These are phyloP conservation scores for Yamadazyma oceani DNA, from an alignment of 1,139 yeast species.

Conservation along the genomic window DNA sequence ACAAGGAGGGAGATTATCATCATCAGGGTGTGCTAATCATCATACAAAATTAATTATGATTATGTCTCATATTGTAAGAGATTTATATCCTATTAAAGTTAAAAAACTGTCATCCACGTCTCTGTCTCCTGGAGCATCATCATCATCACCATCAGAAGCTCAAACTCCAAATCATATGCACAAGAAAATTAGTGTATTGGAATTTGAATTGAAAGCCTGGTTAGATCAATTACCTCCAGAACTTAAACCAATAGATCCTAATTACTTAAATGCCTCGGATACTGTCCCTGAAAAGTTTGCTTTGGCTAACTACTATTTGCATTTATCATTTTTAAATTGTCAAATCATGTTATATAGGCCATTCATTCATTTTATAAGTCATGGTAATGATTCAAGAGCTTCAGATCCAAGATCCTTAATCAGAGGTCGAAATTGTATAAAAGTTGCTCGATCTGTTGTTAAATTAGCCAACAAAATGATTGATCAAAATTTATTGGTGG, in stretches of 20 bases:
- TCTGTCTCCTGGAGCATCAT: too few species aligned
- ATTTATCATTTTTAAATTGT: slow-evolving; percentile 78
- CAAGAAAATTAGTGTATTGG: slow-evolving; percentile 70
- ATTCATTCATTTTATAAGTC: slow-evolving; percentile 76
- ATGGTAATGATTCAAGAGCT: slow-evolving; percentile 41
- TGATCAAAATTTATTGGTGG: slow-evolving; percentile 68
- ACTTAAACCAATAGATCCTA: slow-evolving; percentile 70
- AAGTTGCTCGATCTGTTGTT: slow-evolving; percentile 82
- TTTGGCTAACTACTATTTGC: slow-evolving; percentile 75
- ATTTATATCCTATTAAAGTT: slow-evolving; percentile 44
- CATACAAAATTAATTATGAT: slow-evolving; percentile 70
- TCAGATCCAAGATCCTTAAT: slow-evolving; percentile 52
- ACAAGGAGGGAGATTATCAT: slow-evolving; percentile 54
- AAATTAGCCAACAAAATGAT: slow-evolving; percentile 83
- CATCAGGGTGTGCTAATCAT: slow-evolving; percentile 81
- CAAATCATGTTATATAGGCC: slow-evolving; percentile 88
- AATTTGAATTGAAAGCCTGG: slow-evolving; percentile 75
- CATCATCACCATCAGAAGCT: slow-evolving; percentile 5
- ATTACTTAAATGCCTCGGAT: slow-evolving; percentile 18
- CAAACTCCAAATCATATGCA: slow-evolving; percentile 46
- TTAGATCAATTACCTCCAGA: slow-evolving; percentile 69
- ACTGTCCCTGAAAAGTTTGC: slow-evolving; percentile 59
- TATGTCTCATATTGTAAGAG: slow-evolving; percentile 42
- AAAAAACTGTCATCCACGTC: slow-evolving; percentile 12
- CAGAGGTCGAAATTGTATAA: slow-evolving; percentile 81